A percentile compares a stretch with the other conserved stretches of the same genome.
phyloP scores from a whole-genome alignment of 352 stramenopile species.

The Pythium periplocum region DNA sequence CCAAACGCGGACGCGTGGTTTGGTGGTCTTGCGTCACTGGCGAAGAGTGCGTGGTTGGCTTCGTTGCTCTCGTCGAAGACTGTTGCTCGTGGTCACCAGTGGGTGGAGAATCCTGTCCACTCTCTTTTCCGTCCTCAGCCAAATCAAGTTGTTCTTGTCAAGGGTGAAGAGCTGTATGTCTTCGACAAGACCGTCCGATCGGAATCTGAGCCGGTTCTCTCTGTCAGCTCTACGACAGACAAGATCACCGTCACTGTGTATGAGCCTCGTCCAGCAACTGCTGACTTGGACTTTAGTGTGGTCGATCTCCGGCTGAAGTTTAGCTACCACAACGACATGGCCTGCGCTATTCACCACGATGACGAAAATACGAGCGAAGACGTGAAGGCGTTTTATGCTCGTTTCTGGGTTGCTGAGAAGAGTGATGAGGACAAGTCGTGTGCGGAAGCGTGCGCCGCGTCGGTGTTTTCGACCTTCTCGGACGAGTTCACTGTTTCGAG shows the following conservation, averaged over 20 bases:
- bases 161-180: constrained; percentile 7
- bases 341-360: constrained; percentile 47
- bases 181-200: constrained; percentile 18
- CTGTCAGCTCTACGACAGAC: constrained; percentile 29
- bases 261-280: constrained; percentile 51
- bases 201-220: constrained; percentile 37
- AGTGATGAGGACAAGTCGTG: constrained; percentile 57
- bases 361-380: constrained; percentile 37
- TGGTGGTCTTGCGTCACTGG: constrained; percentile 25
- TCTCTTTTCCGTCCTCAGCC: constrained; percentile 41
- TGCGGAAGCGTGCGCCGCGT: constrained; percentile 46
- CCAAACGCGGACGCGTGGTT: constrained; percentile 40
- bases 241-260: constrained; percentile 46
- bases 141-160: constrained; percentile 36
- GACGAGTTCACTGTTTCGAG: constrained; percentile 54
- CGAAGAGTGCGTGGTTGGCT: constrained; percentile 45
- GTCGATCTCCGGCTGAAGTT: constrained; percentile 59
- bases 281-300: constrained; percentile 32
- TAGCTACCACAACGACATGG: constrained; percentile 33
- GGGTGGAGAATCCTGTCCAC: constrained; percentile 60
- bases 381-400: constrained; percentile 74
- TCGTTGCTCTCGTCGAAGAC: constrained; percentile 46
- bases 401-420: constrained; percentile 66
- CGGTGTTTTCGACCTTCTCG: constrained; percentile 54
- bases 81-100: constrained; percentile 53